phyloP scores from a whole-genome alignment of 2,329 filamentous ascomycete genomes.

The Penicillium glabrum region DNA sequence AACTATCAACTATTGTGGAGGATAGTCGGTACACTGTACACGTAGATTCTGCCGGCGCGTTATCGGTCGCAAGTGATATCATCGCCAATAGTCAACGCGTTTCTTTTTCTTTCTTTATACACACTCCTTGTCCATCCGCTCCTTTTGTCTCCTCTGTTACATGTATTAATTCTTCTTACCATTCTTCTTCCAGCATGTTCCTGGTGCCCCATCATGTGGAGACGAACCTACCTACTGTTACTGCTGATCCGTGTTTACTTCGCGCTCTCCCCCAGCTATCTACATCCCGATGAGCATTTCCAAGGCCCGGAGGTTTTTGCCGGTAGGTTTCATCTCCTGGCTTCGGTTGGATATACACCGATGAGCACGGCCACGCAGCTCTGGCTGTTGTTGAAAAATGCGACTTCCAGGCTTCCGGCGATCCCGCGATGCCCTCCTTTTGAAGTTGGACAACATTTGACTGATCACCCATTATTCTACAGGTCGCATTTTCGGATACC shows the following conservation, averaged over 20 bases:
- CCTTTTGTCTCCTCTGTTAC: neutral
- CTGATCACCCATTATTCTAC: slow-evolving; percentile 1
- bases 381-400: neutral
- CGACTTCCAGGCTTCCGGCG: neutral
- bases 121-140: slow-evolving; percentile 1
- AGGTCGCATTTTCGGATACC: slow-evolving; percentile 93
- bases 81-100: slow-evolving; percentile 20
- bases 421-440: neutral
- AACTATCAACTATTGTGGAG: neutral
- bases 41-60: neutral
- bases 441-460: neutral
- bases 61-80: slow-evolving; percentile 21
- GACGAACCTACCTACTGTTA: slow-evolving; percentile 81
- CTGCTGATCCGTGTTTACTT: slow-evolving; percentile 89
- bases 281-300: slow-evolving; percentile 98
- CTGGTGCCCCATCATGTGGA: slow-evolving; percentile 67
- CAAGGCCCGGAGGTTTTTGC: slow-evolving; percentile 97
- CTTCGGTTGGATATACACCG: neutral
- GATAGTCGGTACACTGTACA: neutral
- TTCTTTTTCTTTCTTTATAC: slow-evolving; percentile 3
- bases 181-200: slow-evolving; percentile 18
- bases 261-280: slow-evolving; percentile 89
- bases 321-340: slow-evolving; percentile 58
- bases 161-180: neutral
- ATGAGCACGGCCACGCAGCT: neutral